phyloP scores from a whole-genome alignment of 163 green algal genomes.

The Coccomyxa subellipsoidea region DNA sequence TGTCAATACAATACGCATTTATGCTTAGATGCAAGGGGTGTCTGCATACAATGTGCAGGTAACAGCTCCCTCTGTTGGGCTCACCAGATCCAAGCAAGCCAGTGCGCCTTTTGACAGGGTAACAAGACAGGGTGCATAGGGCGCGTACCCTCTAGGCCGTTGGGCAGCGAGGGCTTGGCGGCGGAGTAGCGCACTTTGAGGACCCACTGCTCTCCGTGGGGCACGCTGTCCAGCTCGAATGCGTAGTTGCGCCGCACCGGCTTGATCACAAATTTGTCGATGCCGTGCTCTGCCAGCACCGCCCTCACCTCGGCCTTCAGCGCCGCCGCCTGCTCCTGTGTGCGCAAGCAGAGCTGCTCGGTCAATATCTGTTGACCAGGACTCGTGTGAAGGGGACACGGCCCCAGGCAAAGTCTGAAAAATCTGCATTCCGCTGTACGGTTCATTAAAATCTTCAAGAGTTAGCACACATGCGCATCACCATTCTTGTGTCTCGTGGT shows the following conservation, averaged over 20 bases:
- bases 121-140: background rate
- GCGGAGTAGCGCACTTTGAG: constrained; percentile 90
- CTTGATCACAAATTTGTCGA: constrained; percentile 66
- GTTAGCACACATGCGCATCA: too few species aligned
- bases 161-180: constrained; percentile 47
- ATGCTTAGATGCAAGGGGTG: too few species aligned
- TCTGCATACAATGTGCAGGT: too few species aligned
- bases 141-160: constrained; percentile 37
- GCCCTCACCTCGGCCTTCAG: constrained; percentile 74
- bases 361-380: background rate
- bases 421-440: too few species aligned
- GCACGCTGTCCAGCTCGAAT: constrained; percentile 80
- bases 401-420: too few species aligned
- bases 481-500: too few species aligned
- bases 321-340: constrained; percentile 46
- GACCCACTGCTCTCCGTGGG: constrained; percentile 81
- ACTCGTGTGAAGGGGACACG: background rate
- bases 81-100: too few species aligned
- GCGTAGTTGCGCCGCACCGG: constrained; percentile 87
- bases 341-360: background rate
- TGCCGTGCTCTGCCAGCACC: constrained; percentile 57
- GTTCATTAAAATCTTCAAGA: too few species aligned
- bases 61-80: too few species aligned
- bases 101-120: too few species aligned
- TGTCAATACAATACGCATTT: too few species aligned